Evolutionary conservation across 768 basidiomycete genomes (phyloP), one percentile per base, ranked within the genome.

Genomic region (Tephrocybe sp.): DNA sequence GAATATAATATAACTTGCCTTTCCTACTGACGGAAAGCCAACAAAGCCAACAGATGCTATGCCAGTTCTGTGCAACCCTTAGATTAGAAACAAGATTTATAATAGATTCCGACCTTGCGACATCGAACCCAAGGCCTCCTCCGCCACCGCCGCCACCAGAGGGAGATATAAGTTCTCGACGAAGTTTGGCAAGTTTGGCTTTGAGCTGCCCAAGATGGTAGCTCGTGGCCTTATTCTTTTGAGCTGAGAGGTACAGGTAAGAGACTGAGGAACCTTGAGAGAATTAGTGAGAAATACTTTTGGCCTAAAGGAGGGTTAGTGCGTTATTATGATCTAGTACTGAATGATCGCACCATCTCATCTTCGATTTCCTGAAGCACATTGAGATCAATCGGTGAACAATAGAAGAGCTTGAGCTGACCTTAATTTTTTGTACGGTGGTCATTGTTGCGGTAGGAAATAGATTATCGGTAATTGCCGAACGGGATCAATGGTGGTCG

Each of bases 171-270:
- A 99, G 83, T 66, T 99, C 97, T 51, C 97, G 83, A 55, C 92
- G 80, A 40, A 98, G 87, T 68, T 99, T 99, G 44, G 97, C 97
- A 46, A 99, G 85, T 68, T 99, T 99, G 50, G 97, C 96, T 69
- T 98, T 98, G 67, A 98, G 85, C 73, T 95, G 92, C 47, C 95
- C 95, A 53, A 97, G 72, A 74, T 96, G 94, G 69, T 95, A 95
- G 73, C 91, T 92, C 59, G 90, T 92, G 73, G 90, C 90, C 83
- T 93, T 93, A 71, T 93, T 93, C 70, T 93, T 93, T 78, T 93
- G 91, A 64, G 91, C 91, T 93, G 68, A n/a, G 59, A 45, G 44
- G 19, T 40, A 26, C 19, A 51, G 39, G 54, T 64, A 48, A 65
- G 54, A 44, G 49, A 43, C 47, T 45, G 41, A 46, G 45, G 16